Evolutionary conservation across 106 monocot species (phyloP).

Genomic region (Alisma plantagoaquatica): DNA sequence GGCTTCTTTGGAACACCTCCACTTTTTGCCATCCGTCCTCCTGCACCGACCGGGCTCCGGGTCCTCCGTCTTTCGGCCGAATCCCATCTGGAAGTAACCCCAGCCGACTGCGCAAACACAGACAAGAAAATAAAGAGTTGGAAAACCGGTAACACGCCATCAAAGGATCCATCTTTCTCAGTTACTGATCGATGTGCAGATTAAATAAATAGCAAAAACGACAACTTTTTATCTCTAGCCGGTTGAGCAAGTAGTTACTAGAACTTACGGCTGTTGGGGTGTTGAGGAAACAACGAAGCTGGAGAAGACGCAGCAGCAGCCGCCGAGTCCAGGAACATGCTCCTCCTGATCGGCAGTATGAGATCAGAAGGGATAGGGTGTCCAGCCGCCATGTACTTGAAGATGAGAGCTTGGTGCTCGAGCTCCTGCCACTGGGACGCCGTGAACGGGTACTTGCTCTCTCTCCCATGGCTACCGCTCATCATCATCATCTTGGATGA

Average conservation of each 20-base stretch:
- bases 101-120: no score
- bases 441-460: conserved; percentile 61
- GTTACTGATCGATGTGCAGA: no score
- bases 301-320: no score
- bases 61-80: conserved; percentile 63
- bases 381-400: conserved; percentile 84
- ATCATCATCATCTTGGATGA: conserved; percentile 32
- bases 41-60: conserved; percentile 90
- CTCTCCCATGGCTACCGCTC: conserved; percentile 46
- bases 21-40: conserved; percentile 93
- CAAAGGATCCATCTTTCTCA: no score
- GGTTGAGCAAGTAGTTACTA: no score
- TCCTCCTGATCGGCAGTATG: conserved; percentile 57
- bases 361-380: conserved; percentile 74
- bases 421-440: conserved; percentile 87
- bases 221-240: no score
- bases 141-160: no score
- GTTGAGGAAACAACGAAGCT: conserved; percentile 33
- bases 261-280: conserved; percentile 41
- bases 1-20: conserved; percentile 86
- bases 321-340: conserved; percentile 50
- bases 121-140: no score
- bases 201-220: no score
- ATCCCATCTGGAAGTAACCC: conserved; percentile 44
- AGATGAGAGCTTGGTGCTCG: conserved; percentile 83